Base-by-base conservation (phyloP, 2,329 filamentous ascomycete species). In the Ophiostoma triangulosporum region DNA sequence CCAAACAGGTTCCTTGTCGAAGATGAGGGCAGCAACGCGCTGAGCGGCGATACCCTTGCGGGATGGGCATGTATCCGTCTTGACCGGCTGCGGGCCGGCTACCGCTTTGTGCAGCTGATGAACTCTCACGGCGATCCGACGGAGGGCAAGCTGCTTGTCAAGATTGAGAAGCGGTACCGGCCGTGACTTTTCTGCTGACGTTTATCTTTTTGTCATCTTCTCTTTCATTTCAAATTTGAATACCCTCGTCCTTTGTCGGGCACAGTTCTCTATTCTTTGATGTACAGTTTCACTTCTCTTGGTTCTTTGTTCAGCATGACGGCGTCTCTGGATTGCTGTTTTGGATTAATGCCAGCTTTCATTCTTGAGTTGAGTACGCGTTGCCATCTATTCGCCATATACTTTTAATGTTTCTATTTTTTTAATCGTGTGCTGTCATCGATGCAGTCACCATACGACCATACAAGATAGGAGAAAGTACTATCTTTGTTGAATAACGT, bases 51-150 rank as follows among this genome's bases (percentile, higher is more conserved):
- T 33, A 50, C 64, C 14, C 64, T 72, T 33, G 67, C 75, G 26
- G 74, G 72, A 9, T 81, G 77, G 77, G 74, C 77, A 26, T 80
- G 77, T 61, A 73, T 80, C 61, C 75, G 78, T 3, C 72, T 81
- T 12, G 77, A 80, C 64, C 74, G 77, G 36, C 70, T 81, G 2
- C 72, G 69, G 48, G 65, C 65, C 48, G 78, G 78, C 17, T 80
- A 78, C 64, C 73, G 78, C 45, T 75, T 78, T 57, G 65, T 81
- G 51, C 65, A 68, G 36, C 69, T 81, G 45, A 64, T 72, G 58
- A 71, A 78, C 54, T 64, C 65, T 22, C 66, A 68, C 26, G 73
- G 75, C 17, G 64, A 68, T 46, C 65, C 67, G 12, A 70, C 74
- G 24, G 61, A 67, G 6, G 73, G 72, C 9, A 71, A 73, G 58